Evolutionary conservation across 108 stramenopile genomes (phyloP).

Genomic region (Discostella stelligeroides): DNA sequence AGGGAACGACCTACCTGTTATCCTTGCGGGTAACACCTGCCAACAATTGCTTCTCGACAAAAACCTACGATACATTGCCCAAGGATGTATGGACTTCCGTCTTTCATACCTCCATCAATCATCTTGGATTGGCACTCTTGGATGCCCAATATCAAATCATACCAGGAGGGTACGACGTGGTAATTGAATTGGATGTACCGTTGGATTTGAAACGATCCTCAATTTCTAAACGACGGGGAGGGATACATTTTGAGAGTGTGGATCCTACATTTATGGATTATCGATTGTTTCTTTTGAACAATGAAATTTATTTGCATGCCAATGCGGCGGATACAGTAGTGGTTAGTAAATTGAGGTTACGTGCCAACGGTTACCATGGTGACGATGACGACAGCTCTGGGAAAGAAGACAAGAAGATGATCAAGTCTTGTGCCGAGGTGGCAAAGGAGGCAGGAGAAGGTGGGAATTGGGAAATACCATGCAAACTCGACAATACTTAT

Average conservation of each 20-base stretch:
- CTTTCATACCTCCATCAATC: constrained; percentile 36
- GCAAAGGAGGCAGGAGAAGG: constrained; percentile 1
- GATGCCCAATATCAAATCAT: constrained; percentile 31
- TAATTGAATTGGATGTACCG: constrained; percentile 40
- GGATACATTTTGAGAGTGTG: not conserved
- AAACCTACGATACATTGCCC: constrained; percentile 19
- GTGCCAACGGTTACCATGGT: constrained; percentile 19
- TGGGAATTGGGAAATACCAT: constrained; percentile 17
- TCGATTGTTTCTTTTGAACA: constrained; percentile 38
- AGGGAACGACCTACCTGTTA: constrained; percentile 37
- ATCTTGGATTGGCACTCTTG: constrained; percentile 42
- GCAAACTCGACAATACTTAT: constrained; percentile 29
- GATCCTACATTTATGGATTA: constrained; percentile 44
- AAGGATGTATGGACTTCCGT: constrained; percentile 36
- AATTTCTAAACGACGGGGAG: not conserved
- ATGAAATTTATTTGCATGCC: constrained; percentile 35
- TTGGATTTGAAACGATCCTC: constrained; percentile 22
- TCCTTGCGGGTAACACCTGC: constrained; percentile 48
- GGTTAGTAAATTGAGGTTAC: constrained; percentile 26
- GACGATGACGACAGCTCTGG: constrained; percentile 3
- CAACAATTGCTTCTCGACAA: constrained; percentile 40
- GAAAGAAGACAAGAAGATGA: no score
- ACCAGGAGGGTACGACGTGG: constrained; percentile 38
- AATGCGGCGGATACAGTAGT: constrained; percentile 32
- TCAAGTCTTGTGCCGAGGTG: not conserved